Conservation (phyloP, 2,329 filamentous ascomycete genomes). For the Paecilomyces formosus region DNA sequence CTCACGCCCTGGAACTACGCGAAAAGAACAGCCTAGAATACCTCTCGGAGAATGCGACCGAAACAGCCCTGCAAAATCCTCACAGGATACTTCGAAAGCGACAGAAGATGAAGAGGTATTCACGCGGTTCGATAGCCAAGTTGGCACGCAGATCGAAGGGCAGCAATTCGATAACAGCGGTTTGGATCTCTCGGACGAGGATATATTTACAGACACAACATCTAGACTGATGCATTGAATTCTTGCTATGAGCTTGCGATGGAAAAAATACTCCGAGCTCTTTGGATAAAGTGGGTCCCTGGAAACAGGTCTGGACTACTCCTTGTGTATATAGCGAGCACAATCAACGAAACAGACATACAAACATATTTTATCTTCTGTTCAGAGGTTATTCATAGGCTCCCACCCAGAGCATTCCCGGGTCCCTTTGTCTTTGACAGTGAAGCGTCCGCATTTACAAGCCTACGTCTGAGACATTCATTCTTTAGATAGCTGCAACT, state of each 20-base stretch:
- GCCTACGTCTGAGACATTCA: neutral
- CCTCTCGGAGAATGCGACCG: slow-evolving; percentile 16
- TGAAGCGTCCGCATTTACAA: neutral
- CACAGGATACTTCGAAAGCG: slow-evolving; percentile 7
- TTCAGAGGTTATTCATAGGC: neutral
- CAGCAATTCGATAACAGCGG: slow-evolving; percentile 20
- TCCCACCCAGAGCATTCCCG: neutral
- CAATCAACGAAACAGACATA: neutral
- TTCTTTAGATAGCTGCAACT: neutral
- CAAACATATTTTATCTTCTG: neutral
- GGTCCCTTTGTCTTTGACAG: neutral
- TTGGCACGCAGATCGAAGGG: slow-evolving; percentile 7
- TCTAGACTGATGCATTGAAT: neutral
- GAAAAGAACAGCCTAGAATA: slow-evolving; percentile 7
- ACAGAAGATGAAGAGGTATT: slow-evolving; percentile 3
- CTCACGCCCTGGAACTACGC: no score
- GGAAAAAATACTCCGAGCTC: neutral
- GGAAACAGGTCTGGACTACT: neutral
- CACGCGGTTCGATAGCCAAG: slow-evolving; percentile 6
- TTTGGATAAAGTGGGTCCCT: neutral
- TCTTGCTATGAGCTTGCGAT: neutral
- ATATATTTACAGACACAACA: slow-evolving; percentile 24
- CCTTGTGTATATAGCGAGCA: neutral
- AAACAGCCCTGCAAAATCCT: slow-evolving; percentile 19
- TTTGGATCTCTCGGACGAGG: slow-evolving; percentile 28